Evolutionary conservation across 2,329 filamentous ascomycete species (phyloP).

Genomic region (Penicillium sp.): DNA sequence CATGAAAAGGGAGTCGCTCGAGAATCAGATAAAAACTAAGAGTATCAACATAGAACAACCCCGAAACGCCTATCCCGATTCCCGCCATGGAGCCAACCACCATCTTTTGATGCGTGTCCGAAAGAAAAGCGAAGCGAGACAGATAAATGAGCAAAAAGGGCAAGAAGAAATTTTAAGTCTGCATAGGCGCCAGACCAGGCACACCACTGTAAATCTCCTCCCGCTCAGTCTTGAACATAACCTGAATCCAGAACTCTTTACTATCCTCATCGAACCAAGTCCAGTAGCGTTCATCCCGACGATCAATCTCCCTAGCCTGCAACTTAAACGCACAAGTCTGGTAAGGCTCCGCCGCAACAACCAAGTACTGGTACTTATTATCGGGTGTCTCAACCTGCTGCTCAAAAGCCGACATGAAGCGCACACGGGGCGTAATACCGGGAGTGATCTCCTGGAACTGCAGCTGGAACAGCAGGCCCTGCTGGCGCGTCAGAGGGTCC

Average conservation of each 20-base stretch:
- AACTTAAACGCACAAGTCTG: constrained; percentile 97
- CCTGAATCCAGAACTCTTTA: constrained; percentile 96
- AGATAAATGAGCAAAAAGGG: not conserved
- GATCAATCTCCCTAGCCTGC: constrained; percentile 87
- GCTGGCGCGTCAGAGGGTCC: constrained; percentile 82
- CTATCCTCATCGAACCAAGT: constrained; percentile 92
- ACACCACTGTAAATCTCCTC: constrained; percentile 80
- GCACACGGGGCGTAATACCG: constrained; percentile 74
- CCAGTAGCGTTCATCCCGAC: constrained; percentile 83
- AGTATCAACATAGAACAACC: constrained; percentile 11
- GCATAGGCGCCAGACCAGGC: constrained; percentile 58
- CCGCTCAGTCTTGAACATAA: constrained; percentile 97
- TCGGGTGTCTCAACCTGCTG: constrained; percentile 94
- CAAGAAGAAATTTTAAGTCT: constrained; percentile 22
- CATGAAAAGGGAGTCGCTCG: constrained; percentile 12
- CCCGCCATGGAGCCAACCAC: constrained; percentile 11
- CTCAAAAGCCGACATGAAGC: constrained; percentile 97
- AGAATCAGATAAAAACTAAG: constrained; percentile 6
- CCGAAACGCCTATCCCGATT: constrained; percentile 17
- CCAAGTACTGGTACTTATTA: constrained; percentile 88
- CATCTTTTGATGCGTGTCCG: constrained; percentile 6
- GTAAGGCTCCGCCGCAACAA: constrained; percentile 95
- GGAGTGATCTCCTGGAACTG: constrained; percentile 87
- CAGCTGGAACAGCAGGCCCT: constrained; percentile 91
- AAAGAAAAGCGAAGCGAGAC: not conserved